Base-by-base conservation (phyloP, 2,329 filamentous ascomycete species). In the Colletotrichum tropicale region DNA sequence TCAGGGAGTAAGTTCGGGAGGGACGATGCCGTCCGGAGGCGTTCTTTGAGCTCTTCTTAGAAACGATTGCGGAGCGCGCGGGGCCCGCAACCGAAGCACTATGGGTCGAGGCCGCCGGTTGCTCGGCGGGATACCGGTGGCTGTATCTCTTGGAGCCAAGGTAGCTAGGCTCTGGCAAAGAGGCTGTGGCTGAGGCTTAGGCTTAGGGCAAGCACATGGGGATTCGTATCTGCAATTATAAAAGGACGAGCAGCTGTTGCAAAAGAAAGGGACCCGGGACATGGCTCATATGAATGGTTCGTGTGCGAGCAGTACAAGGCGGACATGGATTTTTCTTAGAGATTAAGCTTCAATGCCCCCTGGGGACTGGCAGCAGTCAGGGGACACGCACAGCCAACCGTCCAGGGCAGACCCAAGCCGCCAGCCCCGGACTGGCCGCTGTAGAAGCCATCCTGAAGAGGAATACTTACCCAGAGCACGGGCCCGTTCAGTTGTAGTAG, bases 41-140 rank as follows among this genome's bases (percentile, higher is more conserved):
- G 66, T 66, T 36, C 52, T 52, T 60, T 38, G 66, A 38, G 56
- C 15, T 16, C 55, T 72, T 65, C 56, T 66, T 60, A 70, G 71
- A 74, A 65, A 70, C 66, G 56, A 64, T 13, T n/a, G 62, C 70
- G 73, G 62, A 32, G 73, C 32, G 70, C 73, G 62, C 73, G 73
- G 73, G 24, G 18, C 36, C 73, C 69, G 69, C 21, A 30, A n/a
- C 15, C 55, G 56, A 55, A 62, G 56, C 18, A 16, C 30, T 34
- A 26, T 67, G 30, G 21, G 28, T 70, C 16, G 66, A 26, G 58
- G 32, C 43, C 21, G 58, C 55, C 52, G 32, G 34, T 32, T 8
- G 24, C 30, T 38, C 32, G 30, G 24, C 34, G 60, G 43, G 43
- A 69, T 52, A 28, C 52, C 36, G 68, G 58, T 28, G 36, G 71